Conservation (phyloP, 2,329 filamentous ascomycete genomes). For the Cordyceps tenuipes region DNA sequence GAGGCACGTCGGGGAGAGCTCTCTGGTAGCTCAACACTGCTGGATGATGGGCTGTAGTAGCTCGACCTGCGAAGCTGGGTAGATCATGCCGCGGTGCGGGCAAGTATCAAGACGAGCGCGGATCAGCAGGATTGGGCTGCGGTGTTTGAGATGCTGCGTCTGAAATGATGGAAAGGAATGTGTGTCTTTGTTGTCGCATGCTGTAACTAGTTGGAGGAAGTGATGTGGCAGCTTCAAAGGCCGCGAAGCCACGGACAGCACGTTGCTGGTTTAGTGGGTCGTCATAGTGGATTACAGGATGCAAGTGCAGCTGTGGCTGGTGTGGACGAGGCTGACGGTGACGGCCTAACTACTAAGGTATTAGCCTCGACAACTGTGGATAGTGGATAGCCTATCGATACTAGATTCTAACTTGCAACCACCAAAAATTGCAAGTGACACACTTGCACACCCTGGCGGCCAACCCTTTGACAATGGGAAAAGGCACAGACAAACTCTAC, state of each 20-base stretch:
- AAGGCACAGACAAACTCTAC: constrained; percentile 39
- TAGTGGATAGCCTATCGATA: constrained; percentile 9
- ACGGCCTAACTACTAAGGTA: too few relatives aligned
- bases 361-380: too few relatives aligned
- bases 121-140: background rate
- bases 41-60: constrained; percentile 1
- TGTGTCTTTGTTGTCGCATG: background rate
- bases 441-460: background rate
- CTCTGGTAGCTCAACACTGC: background rate
- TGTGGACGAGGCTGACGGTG: too few relatives aligned
- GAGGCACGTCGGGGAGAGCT: background rate
- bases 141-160: background rate
- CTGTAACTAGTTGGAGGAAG: background rate
- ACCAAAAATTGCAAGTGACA: constrained; percentile 7
- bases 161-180: background rate
- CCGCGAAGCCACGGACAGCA: background rate
- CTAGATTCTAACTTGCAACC: background rate
- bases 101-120: background rate
- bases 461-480: constrained; percentile 27
- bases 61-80: background rate
- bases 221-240: constrained; percentile 8
- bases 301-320: background rate
- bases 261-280: background rate
- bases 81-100: background rate
- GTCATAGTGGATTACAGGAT: constrained; percentile 1